Base-by-base conservation (phyloP, 495 filamentous ascomycete genomes). In the Elaphomyces granulatus region DNA sequence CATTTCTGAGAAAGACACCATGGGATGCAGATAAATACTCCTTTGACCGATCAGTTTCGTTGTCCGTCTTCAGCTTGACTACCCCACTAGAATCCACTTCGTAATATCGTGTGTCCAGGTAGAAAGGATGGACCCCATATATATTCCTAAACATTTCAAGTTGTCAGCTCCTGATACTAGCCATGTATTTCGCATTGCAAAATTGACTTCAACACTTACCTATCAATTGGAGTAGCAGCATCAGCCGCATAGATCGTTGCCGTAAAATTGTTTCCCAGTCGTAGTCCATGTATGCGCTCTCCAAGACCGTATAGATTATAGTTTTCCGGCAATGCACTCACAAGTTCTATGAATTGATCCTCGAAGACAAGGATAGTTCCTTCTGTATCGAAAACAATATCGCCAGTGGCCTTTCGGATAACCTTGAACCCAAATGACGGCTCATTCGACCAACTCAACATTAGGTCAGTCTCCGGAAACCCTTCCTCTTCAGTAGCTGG, bases 211-310 rank as follows among this genome's bases (percentile, higher is more conserved):
- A 12, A 10, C 3, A 31, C 40, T 51, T 42, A 70, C 67, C 36
- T 33, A 42, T 80, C 72, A 45, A 79, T 70, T 10, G 74, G 70
- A 47, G 75, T 69, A 8, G 59, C 74, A 64, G 69, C 68, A 53
- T 90, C 83, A 2, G 81, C 77, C 9, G 78, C 75, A 41, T 72
- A 87, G 40, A 83, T 66, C 3, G 81, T 87, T 21, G 78, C 66
- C 44, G 67, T 75, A 31, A 61, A 58, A 41, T 79, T 76, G 38
- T 76, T 67, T 18, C 71, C 63, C 9, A 79, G 60, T 12, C 74
- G 59, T n/a, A 79, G 50, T 18, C 66, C 64, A 51, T 72, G 70
- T 26, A 79, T 75, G 2, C 60, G 61, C 50, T 80, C 76, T 36
- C 74, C 75, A 17, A 80, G 54, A 6, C 75, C 73, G 44, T 77